Percentiles rank a stretch among this genome's conserved stretches.
phyloP scores from a whole-genome alignment of 164 flowering plant genomes.

The Sedum album region DNA sequence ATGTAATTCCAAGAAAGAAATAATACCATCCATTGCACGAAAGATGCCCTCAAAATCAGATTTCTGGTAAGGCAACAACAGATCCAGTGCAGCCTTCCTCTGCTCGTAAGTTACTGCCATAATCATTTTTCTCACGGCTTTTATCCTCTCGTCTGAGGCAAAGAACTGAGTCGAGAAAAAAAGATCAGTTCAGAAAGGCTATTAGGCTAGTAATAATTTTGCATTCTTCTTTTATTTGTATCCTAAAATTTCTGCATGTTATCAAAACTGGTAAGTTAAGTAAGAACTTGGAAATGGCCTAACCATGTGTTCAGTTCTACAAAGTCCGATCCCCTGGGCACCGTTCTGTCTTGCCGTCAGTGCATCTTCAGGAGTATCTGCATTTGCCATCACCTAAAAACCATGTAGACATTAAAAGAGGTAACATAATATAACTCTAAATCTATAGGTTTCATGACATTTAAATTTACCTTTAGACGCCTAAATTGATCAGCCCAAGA shows the following conservation, averaged over 20 bases:
- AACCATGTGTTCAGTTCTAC: conserved; percentile 99
- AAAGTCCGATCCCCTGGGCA: conserved; percentile 96
- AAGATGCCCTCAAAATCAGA: conserved; percentile 97
- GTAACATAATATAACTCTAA: not conserved
- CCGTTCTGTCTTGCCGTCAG: conserved; percentile 91
- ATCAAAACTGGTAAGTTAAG: too few relatives aligned
- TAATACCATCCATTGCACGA: conserved; percentile 95
- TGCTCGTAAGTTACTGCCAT: conserved; percentile 83
- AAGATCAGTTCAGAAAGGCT: too few relatives aligned
- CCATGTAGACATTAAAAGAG: not conserved
- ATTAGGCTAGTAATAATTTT: too few relatives aligned
- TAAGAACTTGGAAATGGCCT: not conserved
- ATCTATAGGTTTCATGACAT: not conserved
- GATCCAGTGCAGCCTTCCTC: conserved; percentile 65
- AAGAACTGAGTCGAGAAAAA: conserved; percentile 52
- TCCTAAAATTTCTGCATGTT: too few relatives aligned
- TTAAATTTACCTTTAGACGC: conserved; percentile 54
- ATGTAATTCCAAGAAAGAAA: conserved; percentile 7
- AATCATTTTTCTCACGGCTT: conserved; percentile 94
- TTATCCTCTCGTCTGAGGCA: conserved; percentile 97
- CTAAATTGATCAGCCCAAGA: conserved; percentile 81
- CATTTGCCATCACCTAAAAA: conserved; percentile 91
- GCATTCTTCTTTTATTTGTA: too few relatives aligned
- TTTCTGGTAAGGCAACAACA: conserved; percentile 86
- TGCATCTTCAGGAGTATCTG: conserved; percentile 96